phyloP scores from a whole-genome alignment of 495 filamentous ascomycete genomes.

The Aspergillus saccharolyticus region DNA sequence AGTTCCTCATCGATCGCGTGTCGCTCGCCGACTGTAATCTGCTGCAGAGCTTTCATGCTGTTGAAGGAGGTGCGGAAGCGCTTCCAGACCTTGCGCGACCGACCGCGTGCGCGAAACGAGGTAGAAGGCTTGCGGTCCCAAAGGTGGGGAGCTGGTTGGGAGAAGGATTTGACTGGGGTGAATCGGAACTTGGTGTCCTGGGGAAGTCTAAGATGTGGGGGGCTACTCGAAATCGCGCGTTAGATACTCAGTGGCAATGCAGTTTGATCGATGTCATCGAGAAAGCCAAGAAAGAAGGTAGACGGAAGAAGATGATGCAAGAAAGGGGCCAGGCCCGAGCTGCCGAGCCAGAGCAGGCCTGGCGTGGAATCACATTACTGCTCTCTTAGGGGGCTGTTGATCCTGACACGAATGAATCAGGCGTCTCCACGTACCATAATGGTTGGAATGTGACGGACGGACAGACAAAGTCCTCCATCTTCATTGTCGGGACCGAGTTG shows the following conservation, averaged over 20 bases:
- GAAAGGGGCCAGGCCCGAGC: neutral
- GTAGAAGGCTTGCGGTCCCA: slow-evolving; percentile 55
- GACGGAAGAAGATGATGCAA: neutral
- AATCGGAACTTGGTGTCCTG: slow-evolving; percentile 33
- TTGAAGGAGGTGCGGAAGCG: slow-evolving; percentile 40
- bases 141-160: slow-evolving; percentile 36
- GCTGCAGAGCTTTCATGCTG: slow-evolving; percentile 35
- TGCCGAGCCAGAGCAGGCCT: neutral
- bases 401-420: neutral
- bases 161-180: slow-evolving; percentile 30
- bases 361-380: neutral
- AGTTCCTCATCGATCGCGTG: slow-evolving; percentile 21
- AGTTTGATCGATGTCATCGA: neutral
- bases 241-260: neutral
- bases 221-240: neutral
- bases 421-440: slow-evolving; percentile 1
- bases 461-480: slow-evolving; percentile 8
- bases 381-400: neutral
- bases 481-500: neutral
- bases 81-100: slow-evolving; percentile 50
- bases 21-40: slow-evolving; percentile 20
- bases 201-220: neutral
- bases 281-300: neutral
- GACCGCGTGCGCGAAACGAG: slow-evolving; percentile 38
- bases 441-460: neutral